Conservation (phyloP, 192 early-diverging fungal genomes). For the Linnemannia exigua region DNA sequence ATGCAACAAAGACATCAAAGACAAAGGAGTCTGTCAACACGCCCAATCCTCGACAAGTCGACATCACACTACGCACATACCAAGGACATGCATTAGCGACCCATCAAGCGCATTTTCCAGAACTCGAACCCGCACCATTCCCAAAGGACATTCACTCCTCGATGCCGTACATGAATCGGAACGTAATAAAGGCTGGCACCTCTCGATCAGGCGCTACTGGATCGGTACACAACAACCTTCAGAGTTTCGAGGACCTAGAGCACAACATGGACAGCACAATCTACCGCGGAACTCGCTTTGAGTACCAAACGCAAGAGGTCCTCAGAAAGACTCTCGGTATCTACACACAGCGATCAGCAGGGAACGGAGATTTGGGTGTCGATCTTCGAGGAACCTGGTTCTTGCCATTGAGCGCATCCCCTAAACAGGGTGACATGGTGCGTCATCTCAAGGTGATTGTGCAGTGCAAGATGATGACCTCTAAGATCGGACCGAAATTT, state of each 20-base stretch:
- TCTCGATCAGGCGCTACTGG: not conserved
- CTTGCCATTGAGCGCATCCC: conserved; percentile 33
- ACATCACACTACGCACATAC: conserved; percentile 12
- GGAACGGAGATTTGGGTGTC: conserved; percentile 31
- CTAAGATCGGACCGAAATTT: conserved; percentile 45
- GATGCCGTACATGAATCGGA: conserved; percentile 36
- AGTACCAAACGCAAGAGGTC: conserved; percentile 47
- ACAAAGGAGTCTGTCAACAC: too few relatives aligned
- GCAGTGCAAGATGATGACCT: conserved; percentile 39
- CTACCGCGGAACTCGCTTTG: conserved; percentile 44
- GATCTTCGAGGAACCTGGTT: conserved; percentile 57
- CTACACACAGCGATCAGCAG: conserved; percentile 51
- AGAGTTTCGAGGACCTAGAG: conserved; percentile 22
- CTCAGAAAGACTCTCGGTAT: conserved; percentile 43
- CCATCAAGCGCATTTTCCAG: not conserved
- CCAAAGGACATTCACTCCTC: conserved; percentile 38
- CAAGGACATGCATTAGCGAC: conserved; percentile 8
- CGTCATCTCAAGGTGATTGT: conserved; percentile 54
- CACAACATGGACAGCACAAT: conserved; percentile 38
- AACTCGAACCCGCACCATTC: conserved; percentile 40
- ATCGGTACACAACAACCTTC: conserved; percentile 25
- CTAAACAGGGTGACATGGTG: conserved; percentile 32
- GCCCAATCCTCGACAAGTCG: not conserved
- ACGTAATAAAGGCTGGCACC: not conserved
- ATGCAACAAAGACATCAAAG: not conserved